phyloP scores from a whole-genome alignment of 2,329 filamentous ascomycete species.

The Hirsutella minnesotensis region DNA sequence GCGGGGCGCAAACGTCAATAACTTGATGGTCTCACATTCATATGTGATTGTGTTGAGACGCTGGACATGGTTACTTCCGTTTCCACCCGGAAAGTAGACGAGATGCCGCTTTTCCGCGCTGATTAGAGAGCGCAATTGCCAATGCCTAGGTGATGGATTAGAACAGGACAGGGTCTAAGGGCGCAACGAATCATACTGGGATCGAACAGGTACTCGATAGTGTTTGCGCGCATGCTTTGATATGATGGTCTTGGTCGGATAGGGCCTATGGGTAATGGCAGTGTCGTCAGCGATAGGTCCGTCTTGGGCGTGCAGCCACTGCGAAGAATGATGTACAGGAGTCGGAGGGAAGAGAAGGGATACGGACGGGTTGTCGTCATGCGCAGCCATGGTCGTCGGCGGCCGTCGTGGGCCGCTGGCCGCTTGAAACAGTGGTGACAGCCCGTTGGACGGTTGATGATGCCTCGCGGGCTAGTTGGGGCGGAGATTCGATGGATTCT shows the following conservation, averaged over 20 bases:
- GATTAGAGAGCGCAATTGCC: slow-evolving; percentile 83
- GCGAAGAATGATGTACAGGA: background rate
- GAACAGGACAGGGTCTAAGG: no score
- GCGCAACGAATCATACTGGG: slow-evolving; percentile 38
- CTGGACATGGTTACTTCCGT: slow-evolving; percentile 53
- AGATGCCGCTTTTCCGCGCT: slow-evolving; percentile 65
- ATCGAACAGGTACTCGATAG: slow-evolving; percentile 54
- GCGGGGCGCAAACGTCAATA: slow-evolving; percentile 62
- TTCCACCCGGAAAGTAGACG: slow-evolving; percentile 75
- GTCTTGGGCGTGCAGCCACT: background rate
- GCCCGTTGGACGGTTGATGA: background rate
- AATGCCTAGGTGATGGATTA: slow-evolving; percentile 44
- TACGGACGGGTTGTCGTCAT: slow-evolving; percentile 39
- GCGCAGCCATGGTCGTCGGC: slow-evolving; percentile 36
- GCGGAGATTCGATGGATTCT: background rate
- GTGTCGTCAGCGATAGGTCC: slow-evolving; percentile 1
- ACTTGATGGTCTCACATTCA: slow-evolving; percentile 62
- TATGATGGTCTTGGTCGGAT: slow-evolving; percentile 54
- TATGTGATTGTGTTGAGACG: slow-evolving; percentile 56
- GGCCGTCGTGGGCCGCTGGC: slow-evolving; percentile 3
- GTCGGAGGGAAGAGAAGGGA: background rate
- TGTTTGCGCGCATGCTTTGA: slow-evolving; percentile 49
- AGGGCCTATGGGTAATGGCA: slow-evolving; percentile 33
- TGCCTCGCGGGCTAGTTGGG: background rate
- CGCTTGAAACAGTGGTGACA: slow-evolving; percentile 1